Conservation (phyloP, 441 rosid genomes). For the Adansonia grandidieri region DNA sequence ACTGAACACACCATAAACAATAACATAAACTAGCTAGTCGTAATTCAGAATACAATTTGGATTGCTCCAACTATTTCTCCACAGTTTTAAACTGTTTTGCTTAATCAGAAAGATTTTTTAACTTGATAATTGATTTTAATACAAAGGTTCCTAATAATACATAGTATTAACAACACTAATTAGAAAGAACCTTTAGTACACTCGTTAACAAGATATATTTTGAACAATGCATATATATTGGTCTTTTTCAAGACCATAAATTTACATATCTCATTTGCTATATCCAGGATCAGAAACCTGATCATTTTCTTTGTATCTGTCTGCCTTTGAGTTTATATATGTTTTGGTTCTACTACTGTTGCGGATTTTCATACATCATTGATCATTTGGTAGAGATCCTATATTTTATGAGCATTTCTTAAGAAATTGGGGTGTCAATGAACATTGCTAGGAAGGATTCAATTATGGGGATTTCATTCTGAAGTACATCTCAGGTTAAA, state of each 20-base stretch:
- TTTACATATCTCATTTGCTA: neutral
- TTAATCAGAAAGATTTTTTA: too few species aligned
- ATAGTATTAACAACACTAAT: neutral
- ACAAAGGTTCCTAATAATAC: neutral
- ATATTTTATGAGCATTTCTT: conserved; percentile 16
- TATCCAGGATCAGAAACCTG: neutral
- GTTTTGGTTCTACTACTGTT: neutral
- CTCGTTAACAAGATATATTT: neutral
- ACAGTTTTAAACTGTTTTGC: neutral
- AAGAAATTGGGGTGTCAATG: neutral
- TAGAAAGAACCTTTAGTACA: neutral
- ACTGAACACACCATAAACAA: neutral
- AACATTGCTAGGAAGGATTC: neutral
- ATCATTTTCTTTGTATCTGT: neutral
- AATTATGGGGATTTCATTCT: neutral
- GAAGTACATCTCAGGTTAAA: neutral
- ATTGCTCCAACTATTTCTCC: neutral
- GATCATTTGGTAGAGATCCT: neutral
- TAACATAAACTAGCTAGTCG: neutral
- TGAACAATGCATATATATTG: neutral
- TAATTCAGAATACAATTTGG: neutral
- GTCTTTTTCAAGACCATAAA: neutral
- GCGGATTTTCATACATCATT: neutral
- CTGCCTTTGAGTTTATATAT: neutral
- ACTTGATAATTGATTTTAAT: neutral